Evolutionary conservation across 768 basidiomycete genomes (phyloP).

Genomic region (Pleurotus sapidus): DNA sequence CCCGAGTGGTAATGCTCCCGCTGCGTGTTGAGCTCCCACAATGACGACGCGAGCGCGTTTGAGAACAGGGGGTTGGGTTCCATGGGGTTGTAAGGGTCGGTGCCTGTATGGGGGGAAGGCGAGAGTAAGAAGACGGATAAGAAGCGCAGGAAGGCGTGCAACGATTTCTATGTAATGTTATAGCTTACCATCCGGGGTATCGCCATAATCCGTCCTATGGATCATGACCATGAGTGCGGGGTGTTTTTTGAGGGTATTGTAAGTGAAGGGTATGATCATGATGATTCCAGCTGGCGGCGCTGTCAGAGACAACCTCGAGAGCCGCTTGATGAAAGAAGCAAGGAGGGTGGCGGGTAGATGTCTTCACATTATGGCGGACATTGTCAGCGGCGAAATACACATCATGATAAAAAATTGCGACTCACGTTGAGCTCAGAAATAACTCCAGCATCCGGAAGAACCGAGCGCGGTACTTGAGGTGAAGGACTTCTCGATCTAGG

Average conservation of each 20-base stretch:
- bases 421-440: conserved; percentile 90
- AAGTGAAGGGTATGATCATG: conserved; percentile 89
- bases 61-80: conserved; percentile 78
- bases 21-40: conserved; percentile 90
- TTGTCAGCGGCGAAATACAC: neutral
- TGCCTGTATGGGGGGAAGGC: too few relatives aligned
- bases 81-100: conserved; percentile 63
- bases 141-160: too few relatives aligned
- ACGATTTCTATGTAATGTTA: too few relatives aligned
- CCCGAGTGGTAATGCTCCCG: conserved; percentile 79
- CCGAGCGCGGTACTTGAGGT: conserved; percentile 88
- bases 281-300: conserved; percentile 91
- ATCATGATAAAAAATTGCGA: conserved; percentile 9
- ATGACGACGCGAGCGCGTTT: conserved; percentile 78
- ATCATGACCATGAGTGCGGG: conserved; percentile 93
- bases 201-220: conserved; percentile 53
- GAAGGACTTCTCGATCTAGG: conserved; percentile 83
- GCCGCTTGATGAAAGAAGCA: conserved; percentile 91
- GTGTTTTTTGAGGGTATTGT: conserved; percentile 91
- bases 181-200: conserved; percentile 32
- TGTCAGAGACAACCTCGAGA: conserved; percentile 77
- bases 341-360: conserved; percentile 89
- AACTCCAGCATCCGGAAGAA: conserved; percentile 93
- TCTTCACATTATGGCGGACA: conserved; percentile 23
- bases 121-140: too few relatives aligned